phyloP scores from a whole-genome alignment of 495 filamentous ascomycete genomes.

The Hapsidospora chrysogenum region DNA sequence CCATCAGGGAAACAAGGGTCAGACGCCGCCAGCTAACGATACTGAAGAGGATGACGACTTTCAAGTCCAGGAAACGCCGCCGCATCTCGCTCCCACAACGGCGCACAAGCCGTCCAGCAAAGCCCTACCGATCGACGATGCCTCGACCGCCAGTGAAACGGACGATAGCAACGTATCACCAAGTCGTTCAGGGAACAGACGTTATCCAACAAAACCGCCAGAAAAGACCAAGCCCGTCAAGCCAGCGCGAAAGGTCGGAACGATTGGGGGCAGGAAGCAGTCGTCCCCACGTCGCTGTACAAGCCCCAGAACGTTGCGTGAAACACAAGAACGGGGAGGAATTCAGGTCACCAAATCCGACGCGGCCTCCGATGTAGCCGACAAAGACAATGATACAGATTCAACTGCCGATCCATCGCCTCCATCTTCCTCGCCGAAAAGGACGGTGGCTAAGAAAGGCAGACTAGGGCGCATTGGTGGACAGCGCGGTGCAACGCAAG shows the following conservation, averaged over 20 bases:
- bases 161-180: too few species aligned
- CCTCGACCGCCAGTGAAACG: conserved; percentile 8
- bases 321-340: too few species aligned
- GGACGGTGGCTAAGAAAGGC: conserved; percentile 9
- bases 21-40: neutral
- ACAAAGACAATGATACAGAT: conserved; percentile 1
- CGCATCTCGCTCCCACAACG: conserved; percentile 9
- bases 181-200: too few species aligned
- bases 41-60: conserved; percentile 27
- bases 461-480: conserved; percentile 28
- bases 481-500: too few species aligned
- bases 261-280: too few species aligned
- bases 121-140: conserved; percentile 10
- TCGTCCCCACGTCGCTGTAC: too few species aligned
- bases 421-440: conserved; percentile 7
- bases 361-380: too few species aligned
- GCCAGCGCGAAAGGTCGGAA: too few species aligned
- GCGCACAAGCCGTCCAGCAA: conserved; percentile 4
- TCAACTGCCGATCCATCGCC: neutral
- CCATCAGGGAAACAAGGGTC: neutral
- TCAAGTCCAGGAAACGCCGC: conserved; percentile 33
- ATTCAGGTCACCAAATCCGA: too few species aligned
- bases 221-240: too few species aligned
- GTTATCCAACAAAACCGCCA: too few species aligned
- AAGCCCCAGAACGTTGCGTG: too few species aligned